A percentile compares a stretch with the other conserved stretches of the same genome.
These are phyloP conservation scores for Neckera pumila DNA, from an alignment of 225 moss, liverwort and hornwort genomes.

Conservation along the genomic window DNA sequence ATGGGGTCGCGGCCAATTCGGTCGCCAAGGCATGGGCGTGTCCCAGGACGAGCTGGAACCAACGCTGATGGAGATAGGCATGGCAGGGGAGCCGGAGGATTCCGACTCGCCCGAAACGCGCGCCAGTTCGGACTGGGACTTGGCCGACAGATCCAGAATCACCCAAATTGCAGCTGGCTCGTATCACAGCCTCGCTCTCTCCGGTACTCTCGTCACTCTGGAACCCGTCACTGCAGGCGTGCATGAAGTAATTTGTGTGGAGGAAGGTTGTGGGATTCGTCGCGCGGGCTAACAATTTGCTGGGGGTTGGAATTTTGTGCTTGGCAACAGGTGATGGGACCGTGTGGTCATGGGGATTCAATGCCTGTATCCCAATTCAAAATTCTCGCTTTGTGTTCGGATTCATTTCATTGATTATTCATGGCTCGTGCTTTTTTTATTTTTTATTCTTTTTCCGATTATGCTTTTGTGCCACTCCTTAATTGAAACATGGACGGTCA, in stretches of 20 bases:
- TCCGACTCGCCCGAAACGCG: background rate
- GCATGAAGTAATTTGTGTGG: background rate
- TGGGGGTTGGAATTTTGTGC: background rate
- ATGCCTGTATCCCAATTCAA: conserved; percentile 59
- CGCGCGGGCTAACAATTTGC: background rate
- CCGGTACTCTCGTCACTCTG: conserved; percentile 9
- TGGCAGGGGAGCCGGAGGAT: conserved; percentile 7
- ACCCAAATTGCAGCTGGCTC: conserved; percentile 41
- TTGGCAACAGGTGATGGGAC: conserved; percentile 44
- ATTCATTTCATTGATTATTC: background rate
- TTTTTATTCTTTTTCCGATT: no score
- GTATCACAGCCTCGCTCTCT: conserved; percentile 53
- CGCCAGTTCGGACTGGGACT: conserved; percentile 11
- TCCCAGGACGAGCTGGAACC: conserved; percentile 46
- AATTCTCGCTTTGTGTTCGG: background rate
- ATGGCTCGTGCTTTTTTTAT: background rate
- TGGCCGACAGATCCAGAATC: conserved; percentile 7
- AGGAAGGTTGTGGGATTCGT: background rate
- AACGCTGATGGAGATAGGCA: conserved; percentile 28
- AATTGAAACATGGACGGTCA: conserved; percentile 70
- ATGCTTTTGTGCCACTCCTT: conserved; percentile 21
- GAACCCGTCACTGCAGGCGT: background rate
- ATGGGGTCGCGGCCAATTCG: conserved; percentile 56
- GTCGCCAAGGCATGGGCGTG: conserved; percentile 44
- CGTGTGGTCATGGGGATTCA: conserved; percentile 63